These are phyloP conservation scores for Thalassiosira livingstoniorum DNA, from an alignment of 352 stramenopile genomes.

Conservation along the genomic window DNA sequence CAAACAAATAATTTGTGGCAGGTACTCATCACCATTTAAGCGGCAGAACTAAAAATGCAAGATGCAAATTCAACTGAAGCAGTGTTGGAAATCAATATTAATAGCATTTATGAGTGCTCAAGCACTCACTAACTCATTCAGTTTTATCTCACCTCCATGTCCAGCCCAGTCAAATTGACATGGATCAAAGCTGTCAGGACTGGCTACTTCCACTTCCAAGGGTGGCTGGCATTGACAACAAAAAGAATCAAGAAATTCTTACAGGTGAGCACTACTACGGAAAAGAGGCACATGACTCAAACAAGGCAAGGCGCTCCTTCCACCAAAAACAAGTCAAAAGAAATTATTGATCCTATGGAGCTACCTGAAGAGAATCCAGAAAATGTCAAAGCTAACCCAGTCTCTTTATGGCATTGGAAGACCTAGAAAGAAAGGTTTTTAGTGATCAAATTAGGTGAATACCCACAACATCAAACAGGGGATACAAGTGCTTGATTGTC, in stretches of 20 bases:
- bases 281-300: neutral
- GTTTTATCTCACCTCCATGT: constrained; percentile 4
- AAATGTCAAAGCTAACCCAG: neutral
- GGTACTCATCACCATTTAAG: neutral
- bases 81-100: neutral
- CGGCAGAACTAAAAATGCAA: no score
- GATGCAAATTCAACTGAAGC: no score
- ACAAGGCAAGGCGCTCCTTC: neutral
- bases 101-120: constrained; percentile 9
- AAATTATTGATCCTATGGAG: neutral
- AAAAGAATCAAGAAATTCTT: neutral
- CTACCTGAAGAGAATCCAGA: neutral
- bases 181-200: neutral
- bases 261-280: neutral
- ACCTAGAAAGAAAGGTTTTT: neutral
- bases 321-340: neutral
- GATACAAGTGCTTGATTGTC: neutral
- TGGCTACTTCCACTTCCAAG: neutral
- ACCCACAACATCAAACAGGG: neutral
- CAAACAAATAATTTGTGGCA: constrained; percentile 5
- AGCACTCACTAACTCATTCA: neutral
- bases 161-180: neutral
- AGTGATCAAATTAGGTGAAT: neutral
- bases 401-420: neutral
- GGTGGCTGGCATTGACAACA: neutral